Base-by-base conservation (phyloP, 306 rosid genomes). In the Castanospermum australe region DNA sequence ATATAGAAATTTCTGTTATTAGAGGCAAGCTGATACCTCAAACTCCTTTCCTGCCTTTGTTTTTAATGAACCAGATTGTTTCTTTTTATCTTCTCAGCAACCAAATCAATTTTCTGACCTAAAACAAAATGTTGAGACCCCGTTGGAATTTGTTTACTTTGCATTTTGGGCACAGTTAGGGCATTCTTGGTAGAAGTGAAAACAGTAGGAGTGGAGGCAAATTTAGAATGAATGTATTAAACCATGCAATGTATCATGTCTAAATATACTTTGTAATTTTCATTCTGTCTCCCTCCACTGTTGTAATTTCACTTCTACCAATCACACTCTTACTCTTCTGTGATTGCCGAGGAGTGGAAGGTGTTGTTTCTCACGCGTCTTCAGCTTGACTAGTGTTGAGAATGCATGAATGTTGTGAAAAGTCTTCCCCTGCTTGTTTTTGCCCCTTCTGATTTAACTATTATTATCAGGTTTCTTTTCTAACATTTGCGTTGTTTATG, bases 31-130 rank as follows among this genome's bases (percentile, higher is more conserved):
- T 61, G 61, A 17, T 82, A 57, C 12, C 42, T 1, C 5, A 13
- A 9, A 44, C 13, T 73, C 0, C 5, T 47, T 81, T 45, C 10
- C 63, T 45, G 18, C 51, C 45, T 51, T 66, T 71, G 76, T 54
- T 44, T 41, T 0, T 18, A 48, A 44, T 8, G 55, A 36, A 64
- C 44, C 5, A 51, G 7, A 4, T 2, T 33, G 24, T 76, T 63
- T 63, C 30, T 32, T 65, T 60, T 63, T 13, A 42, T 33, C 72
- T 57, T 82, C 55, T 81, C 17, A 55, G 42, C 50, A 76, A 22
- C 45, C 24, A 20, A 57, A 32, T 13, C 24, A 59, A 25, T 45
- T 75, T 81, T 57, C 10, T 36, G 28, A 36, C 15, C 24, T 17
- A 72, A 51, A 3, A 15, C 5, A 64, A 50, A 47, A 17, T 71